Evolutionary conservation across 2,329 filamentous ascomycete species (phyloP).

Genomic region (Fusarium nurragi): DNA sequence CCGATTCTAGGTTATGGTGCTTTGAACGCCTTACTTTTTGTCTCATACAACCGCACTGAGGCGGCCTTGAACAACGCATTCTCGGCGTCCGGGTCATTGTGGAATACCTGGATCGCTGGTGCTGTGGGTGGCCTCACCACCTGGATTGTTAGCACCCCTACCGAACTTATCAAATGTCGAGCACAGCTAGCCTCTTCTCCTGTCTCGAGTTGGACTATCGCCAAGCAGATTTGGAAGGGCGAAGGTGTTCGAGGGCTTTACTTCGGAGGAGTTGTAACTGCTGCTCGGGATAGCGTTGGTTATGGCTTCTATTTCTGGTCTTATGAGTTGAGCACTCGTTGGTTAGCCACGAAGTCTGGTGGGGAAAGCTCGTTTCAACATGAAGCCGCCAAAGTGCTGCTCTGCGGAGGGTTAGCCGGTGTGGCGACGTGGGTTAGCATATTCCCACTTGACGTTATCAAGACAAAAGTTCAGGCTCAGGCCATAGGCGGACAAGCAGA

Average conservation of each 20-base stretch:
- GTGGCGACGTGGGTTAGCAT: conserved; percentile 89
- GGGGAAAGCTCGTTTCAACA: conserved; percentile 47
- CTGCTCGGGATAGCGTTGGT: conserved; percentile 85
- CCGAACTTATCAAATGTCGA: conserved; percentile 89
- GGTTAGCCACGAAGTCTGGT: conserved; percentile 51
- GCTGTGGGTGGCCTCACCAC: conserved; percentile 84
- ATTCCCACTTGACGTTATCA: conserved; percentile 91
- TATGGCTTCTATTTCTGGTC: conserved; percentile 98
- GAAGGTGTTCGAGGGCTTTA: conserved; percentile 78
- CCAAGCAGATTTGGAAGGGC: conserved; percentile 66
- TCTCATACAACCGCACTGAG: conserved; percentile 89
- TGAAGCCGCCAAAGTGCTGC: conserved; percentile 70
- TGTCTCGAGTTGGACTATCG: conserved; percentile 70
- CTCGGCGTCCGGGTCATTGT: conserved; percentile 58
- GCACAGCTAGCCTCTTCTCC: conserved; percentile 70
- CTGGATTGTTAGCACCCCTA: conserved; percentile 87
- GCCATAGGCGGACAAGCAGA: conserved; percentile 40
- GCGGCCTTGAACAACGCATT: conserved; percentile 61
- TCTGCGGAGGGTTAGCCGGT: conserved; percentile 89
- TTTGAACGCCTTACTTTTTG: conserved; percentile 88
- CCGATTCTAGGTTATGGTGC: conserved; percentile 91
- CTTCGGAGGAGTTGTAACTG: conserved; percentile 82
- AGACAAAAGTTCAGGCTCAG: conserved; percentile 90
- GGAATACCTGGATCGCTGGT: conserved; percentile 81
- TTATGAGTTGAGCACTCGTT: conserved; percentile 78